phyloP scores from a whole-genome alignment of 78 protist species.

The Bodo saltans region DNA sequence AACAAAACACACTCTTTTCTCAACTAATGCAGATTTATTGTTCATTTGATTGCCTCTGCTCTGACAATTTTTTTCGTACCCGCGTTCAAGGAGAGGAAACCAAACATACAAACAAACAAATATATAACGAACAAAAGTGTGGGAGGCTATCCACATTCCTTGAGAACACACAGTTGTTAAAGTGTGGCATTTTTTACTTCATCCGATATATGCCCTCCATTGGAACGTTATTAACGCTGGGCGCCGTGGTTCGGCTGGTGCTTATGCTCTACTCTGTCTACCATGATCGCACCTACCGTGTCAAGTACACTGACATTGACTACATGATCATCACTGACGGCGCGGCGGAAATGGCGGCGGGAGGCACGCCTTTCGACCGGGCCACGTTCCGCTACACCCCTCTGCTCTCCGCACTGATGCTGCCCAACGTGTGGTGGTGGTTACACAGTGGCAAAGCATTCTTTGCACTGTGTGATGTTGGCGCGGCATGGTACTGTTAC shows the following conservation, averaged over 20 bases:
- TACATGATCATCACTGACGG: conserved; percentile 89
- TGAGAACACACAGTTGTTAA: no score
- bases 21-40: no score
- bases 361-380: conserved; percentile 79
- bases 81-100: no score
- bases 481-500: conserved; percentile 43
- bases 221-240: no score
- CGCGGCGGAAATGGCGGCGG: conserved; percentile 57
- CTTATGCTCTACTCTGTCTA: not conserved
- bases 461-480: conserved; percentile 69
- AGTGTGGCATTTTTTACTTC: no score
- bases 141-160: no score
- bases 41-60: no score
- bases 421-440: conserved; percentile 68
- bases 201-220: not conserved
- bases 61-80: no score
- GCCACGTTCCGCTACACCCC: conserved; percentile 92
- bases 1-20: no score
- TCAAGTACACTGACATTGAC: conserved; percentile 92
- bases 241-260: not conserved
- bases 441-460: conserved; percentile 72
- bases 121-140: no score
- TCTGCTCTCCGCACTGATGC: conserved; percentile 64
- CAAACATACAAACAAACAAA: no score
- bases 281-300: conserved; percentile 34